Conservation (phyloP, 768 basidiomycete genomes). For the Auricularia sp. region DNA sequence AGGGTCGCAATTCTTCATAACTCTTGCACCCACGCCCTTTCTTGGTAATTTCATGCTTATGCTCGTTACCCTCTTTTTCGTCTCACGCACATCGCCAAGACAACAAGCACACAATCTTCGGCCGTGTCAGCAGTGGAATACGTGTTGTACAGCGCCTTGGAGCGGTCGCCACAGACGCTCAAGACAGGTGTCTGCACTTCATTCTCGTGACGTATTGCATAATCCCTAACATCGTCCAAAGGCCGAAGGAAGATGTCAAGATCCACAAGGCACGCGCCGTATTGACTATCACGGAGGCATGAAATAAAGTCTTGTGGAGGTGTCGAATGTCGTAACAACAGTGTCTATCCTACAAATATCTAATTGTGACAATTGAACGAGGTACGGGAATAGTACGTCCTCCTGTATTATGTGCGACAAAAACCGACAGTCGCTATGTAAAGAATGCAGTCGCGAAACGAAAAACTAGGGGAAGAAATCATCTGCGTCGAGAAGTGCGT, state of each 20-base stretch:
- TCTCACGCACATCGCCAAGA: slow-evolving; percentile 25
- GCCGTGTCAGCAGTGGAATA: slow-evolving; percentile 86
- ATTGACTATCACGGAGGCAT: background rate
- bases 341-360: too few relatives aligned
- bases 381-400: too few relatives aligned
- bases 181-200: slow-evolving; percentile 58
- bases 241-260: slow-evolving; percentile 75
- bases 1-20: slow-evolving; percentile 96
- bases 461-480: background rate
- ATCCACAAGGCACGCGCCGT: slow-evolving; percentile 64
- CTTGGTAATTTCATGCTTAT: slow-evolving; percentile 20
- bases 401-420: too few relatives aligned
- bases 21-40: slow-evolving; percentile 72
- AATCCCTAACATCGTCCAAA: slow-evolving; percentile 12
- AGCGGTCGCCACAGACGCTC: slow-evolving; percentile 78
- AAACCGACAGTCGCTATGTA: too few relatives aligned
- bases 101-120: slow-evolving; percentile 82
- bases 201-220: background rate
- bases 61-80: background rate
- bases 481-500: background rate
- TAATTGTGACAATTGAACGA: too few relatives aligned
- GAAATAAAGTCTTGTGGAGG: background rate
- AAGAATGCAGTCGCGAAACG: too few relatives aligned
- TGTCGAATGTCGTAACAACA: background rate
- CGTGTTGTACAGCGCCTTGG: slow-evolving; percentile 85